Evolutionary conservation across 805 yeast genomes (phyloP).

Genomic region (Metschnikowia bowlesiae): DNA sequence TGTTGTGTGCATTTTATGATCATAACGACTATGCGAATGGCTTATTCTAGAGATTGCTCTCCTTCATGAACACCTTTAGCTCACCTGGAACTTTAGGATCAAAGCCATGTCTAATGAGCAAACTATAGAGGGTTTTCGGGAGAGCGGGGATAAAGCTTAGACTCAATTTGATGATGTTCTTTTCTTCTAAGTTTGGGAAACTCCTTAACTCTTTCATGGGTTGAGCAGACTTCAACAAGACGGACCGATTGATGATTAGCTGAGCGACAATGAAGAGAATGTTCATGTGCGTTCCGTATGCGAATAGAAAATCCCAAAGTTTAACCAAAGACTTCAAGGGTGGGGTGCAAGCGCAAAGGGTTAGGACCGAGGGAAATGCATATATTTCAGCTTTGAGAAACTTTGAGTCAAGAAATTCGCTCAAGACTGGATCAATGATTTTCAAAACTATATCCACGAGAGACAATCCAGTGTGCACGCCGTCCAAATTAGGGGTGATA

Average conservation of each 20-base stretch:
- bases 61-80: conserved; percentile 19
- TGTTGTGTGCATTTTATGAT: conserved; percentile 59
- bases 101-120: conserved; percentile 58
- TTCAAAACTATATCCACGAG: conserved; percentile 71
- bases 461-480: conserved; percentile 73
- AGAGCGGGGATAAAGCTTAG: conserved; percentile 74
- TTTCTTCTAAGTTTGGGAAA: conserved; percentile 67
- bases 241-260: conserved; percentile 61
- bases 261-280: conserved; percentile 81
- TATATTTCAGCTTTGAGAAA: conserved; percentile 79
- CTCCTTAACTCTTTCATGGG: conserved; percentile 76
- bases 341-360: conserved; percentile 85
- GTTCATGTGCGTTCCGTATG: conserved; percentile 88
- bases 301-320: conserved; percentile 87
- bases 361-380: conserved; percentile 78
- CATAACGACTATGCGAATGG: conserved; percentile 54
- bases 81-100: conserved; percentile 43
- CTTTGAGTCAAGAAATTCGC: conserved; percentile 53
- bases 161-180: conserved; percentile 70
- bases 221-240: conserved; percentile 51
- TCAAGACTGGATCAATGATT: conserved; percentile 69
- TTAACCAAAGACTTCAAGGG: conserved; percentile 70
- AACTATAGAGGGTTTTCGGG: conserved; percentile 61
- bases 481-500: conserved; percentile 69
- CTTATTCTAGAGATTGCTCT: conserved; percentile 17